Conservation (phyloP, 352 stramenopile species). For the Globisporangium cylindrosporum region DNA sequence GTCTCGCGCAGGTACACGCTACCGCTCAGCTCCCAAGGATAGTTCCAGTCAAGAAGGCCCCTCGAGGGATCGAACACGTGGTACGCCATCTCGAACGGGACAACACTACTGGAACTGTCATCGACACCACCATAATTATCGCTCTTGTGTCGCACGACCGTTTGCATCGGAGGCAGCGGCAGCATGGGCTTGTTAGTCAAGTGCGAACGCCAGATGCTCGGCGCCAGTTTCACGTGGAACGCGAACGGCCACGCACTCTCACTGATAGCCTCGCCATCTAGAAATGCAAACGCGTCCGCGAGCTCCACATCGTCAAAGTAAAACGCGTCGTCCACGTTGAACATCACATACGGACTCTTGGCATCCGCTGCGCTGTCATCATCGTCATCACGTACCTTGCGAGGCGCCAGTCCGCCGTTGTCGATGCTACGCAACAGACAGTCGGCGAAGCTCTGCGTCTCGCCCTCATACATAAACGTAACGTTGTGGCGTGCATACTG, state of each 20-base stretch:
- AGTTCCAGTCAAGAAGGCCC: conserved; percentile 72
- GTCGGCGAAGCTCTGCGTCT: conserved; percentile 26
- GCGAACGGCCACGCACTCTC: conserved; percentile 34
- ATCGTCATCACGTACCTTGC: not conserved
- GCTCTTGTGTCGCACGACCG: not conserved
- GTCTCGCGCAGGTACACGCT: conserved; percentile 57
- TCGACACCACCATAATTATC: too few relatives aligned
- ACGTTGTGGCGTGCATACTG: conserved; percentile 26
- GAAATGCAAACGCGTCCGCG: conserved; percentile 24
- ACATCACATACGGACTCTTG: conserved; percentile 29
- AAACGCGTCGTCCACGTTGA: conserved; percentile 63
- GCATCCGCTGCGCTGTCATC: not conserved
- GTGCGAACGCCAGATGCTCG: conserved; percentile 75
- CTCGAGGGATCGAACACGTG: conserved; percentile 45
- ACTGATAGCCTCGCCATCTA: not conserved
- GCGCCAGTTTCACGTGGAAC: conserved; percentile 75
- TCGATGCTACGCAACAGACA: conserved; percentile 26
- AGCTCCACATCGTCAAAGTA: conserved; percentile 53
- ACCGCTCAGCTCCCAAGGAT: conserved; percentile 87
- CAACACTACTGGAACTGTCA: not conserved
- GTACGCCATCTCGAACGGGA: conserved; percentile 17
- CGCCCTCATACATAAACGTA: conserved; percentile 34
- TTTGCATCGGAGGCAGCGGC: conserved; percentile 34
- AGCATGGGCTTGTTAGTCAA: conserved; percentile 52
- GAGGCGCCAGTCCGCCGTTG: conserved; percentile 7